Conservation (phyloP, 345 rosid genomes). For the Moricandia moricandioides region DNA sequence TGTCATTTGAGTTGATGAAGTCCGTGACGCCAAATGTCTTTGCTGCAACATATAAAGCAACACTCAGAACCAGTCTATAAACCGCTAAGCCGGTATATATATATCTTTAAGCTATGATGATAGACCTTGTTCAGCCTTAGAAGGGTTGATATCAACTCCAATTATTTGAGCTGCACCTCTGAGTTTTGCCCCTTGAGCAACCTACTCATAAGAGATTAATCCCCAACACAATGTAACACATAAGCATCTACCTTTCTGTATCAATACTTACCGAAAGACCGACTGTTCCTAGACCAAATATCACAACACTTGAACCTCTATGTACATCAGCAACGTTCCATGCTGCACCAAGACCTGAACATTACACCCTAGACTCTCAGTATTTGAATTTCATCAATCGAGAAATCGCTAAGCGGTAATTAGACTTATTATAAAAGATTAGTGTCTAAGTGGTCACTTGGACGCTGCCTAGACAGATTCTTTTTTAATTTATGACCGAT, state of each 20-base stretch:
- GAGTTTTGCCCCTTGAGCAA: conserved; percentile 86
- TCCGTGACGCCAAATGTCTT: conserved; percentile 79
- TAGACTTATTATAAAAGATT: not conserved
- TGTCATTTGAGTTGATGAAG: conserved; percentile 64
- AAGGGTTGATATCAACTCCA: conserved; percentile 84
- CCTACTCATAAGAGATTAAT: conserved; percentile 43
- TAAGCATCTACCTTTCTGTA: not conserved
- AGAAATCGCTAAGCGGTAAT: not conserved
- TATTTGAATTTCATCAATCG: not conserved
- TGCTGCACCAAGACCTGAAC: conserved; percentile 90
- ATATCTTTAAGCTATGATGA: conserved; percentile 10
- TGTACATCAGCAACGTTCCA: conserved; percentile 91
- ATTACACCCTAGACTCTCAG: conserved; percentile 13
- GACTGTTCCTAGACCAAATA: conserved; percentile 91
- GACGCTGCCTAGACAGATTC: not conserved
- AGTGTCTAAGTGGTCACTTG: not conserved
- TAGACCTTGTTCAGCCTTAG: conserved; percentile 66
- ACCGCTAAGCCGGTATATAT: not conserved
- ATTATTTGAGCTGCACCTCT: conserved; percentile 82
- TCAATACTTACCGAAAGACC: conserved; percentile 79
- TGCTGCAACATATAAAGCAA: conserved; percentile 46
- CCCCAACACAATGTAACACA: not conserved
- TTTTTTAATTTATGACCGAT: too few relatives aligned
- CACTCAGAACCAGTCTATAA: conserved; percentile 6
- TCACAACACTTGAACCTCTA: conserved; percentile 71